Percentiles rank a stretch among this genome's conserved stretches.
Evolutionary conservation across 1,139 yeast species (phyloP).

Genomic region (Blastobotrys petasosporus): DNA sequence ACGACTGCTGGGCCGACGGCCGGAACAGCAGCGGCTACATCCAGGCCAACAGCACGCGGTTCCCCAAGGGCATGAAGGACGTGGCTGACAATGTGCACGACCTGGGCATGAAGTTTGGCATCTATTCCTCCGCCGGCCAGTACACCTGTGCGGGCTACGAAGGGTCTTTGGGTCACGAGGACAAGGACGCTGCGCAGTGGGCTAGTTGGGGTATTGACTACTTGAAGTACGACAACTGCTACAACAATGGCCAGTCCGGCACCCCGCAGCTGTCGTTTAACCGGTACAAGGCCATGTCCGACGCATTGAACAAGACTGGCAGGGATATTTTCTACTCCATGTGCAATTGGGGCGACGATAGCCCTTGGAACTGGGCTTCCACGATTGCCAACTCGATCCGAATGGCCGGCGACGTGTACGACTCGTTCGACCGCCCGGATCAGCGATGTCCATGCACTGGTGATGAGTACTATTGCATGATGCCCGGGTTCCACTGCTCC

Average conservation of each 20-base stretch:
- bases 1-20: slow-evolving; percentile 29
- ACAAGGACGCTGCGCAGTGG: slow-evolving; percentile 28
- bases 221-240: slow-evolving; percentile 33
- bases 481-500: slow-evolving; percentile 29
- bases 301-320: slow-evolving; percentile 30
- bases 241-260: slow-evolving; percentile 28
- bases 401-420: slow-evolving; percentile 29
- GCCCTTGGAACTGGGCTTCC: slow-evolving; percentile 30
- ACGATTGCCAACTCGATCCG: slow-evolving; percentile 32
- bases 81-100: slow-evolving; percentile 27
- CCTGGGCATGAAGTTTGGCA: slow-evolving; percentile 29
- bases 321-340: slow-evolving; percentile 30
- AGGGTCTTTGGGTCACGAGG: slow-evolving; percentile 30
- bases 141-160: slow-evolving; percentile 31
- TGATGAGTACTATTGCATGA: slow-evolving; percentile 19
- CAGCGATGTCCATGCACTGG: slow-evolving; percentile 29
- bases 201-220: slow-evolving; percentile 32
- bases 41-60: slow-evolving; percentile 23
- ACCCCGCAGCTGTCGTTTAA: slow-evolving; percentile 24
- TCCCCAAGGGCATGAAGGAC: slow-evolving; percentile 29
- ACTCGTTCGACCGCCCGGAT: slow-evolving; percentile 26
- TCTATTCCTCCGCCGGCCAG: slow-evolving; percentile 33
- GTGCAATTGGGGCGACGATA: slow-evolving; percentile 34
- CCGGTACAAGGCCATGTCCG: slow-evolving; percentile 29
- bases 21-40: slow-evolving; percentile 17